These are phyloP conservation scores for Penicillium sp. DNA, from an alignment of 2,329 filamentous ascomycete species.

Conservation along the genomic window DNA sequence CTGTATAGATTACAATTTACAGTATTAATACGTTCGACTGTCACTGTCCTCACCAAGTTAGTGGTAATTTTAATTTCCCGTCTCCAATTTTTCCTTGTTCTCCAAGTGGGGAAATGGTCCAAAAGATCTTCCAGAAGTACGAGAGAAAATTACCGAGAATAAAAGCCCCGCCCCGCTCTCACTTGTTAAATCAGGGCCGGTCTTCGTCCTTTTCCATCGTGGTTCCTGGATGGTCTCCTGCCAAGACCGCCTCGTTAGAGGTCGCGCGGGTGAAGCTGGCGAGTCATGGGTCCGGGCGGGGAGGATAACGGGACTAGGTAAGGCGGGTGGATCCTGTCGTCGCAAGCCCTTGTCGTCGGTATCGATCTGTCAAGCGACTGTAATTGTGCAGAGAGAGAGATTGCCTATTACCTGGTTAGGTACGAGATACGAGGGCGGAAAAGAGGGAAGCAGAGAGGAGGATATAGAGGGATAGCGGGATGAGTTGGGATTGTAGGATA, in stretches of 20 bases:
- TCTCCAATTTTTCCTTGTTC: background rate
- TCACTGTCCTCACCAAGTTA: background rate
- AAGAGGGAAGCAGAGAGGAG: background rate
- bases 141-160: background rate
- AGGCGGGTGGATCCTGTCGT: conserved; percentile 21
- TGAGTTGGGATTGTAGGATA: background rate
- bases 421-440: conserved; percentile 3
- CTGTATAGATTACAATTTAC: background rate
- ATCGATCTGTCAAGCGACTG: conserved; percentile 4
- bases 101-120: background rate
- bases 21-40: background rate
- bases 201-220: background rate
- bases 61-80: conserved; percentile 1
- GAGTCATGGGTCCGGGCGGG: conserved; percentile 14
- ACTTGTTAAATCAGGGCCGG: background rate
- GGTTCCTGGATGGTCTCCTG: conserved; percentile 2
- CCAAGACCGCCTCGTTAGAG: conserved; percentile 14
- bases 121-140: conserved; percentile 2
- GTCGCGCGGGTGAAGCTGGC: conserved; percentile 10
- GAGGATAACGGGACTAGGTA: conserved; percentile 14
- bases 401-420: background rate
- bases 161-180: background rate
- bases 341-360: conserved; percentile 12
- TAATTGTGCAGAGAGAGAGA: background rate
- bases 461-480: background rate